phyloP scores from a whole-genome alignment of 2,329 filamentous ascomycete genomes.

The Colletotrichum chlorophyti region DNA sequence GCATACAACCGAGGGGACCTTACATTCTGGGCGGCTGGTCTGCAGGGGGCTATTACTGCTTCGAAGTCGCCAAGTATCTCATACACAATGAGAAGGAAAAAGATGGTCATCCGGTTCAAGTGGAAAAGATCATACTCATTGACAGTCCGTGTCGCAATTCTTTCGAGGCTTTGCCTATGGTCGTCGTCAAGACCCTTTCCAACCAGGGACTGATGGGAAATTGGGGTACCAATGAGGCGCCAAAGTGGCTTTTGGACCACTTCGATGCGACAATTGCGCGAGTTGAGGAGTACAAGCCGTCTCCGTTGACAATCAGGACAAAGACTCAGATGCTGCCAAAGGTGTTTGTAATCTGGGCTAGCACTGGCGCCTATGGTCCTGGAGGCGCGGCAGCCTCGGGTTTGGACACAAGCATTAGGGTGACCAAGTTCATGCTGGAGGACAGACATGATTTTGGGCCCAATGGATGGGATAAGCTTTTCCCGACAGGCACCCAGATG shows the following conservation, averaged over 20 bases:
- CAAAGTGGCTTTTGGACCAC: not conserved
- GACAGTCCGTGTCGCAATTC: not conserved
- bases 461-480: not conserved
- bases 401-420: not conserved
- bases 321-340: not conserved
- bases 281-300: not conserved
- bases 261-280: not conserved
- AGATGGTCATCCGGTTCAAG: not conserved
- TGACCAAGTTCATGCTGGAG: not conserved
- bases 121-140: not conserved
- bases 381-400: not conserved
- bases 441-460: not conserved
- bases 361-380: not conserved
- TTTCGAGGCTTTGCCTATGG: not conserved
- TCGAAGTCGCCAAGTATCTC: not conserved
- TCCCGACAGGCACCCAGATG: not conserved
- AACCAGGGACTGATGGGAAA: not conserved
- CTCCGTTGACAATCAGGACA: not conserved
- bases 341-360: not conserved
- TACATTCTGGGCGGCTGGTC: not conserved
- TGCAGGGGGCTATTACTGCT: not conserved
- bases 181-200: not conserved
- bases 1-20: not conserved
- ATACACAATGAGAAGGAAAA: not conserved
- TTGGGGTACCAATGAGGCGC: not conserved